phyloP scores from a whole-genome alignment of 169 alveolate genomes.

The Perkinsus olseni region DNA sequence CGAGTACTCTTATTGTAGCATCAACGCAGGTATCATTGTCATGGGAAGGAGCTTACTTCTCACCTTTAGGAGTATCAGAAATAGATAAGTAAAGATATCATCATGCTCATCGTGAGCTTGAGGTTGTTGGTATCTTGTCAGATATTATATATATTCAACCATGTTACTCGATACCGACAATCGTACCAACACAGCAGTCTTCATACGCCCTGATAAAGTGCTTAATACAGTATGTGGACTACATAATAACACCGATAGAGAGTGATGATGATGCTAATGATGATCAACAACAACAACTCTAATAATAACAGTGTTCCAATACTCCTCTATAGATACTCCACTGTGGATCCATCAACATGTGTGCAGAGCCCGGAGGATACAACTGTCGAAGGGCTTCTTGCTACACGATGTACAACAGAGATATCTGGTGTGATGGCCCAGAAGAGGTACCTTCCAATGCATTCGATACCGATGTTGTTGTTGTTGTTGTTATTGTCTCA shows the following conservation, averaged over 20 bases:
- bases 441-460: not conserved
- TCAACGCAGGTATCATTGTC: not conserved
- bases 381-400: not conserved
- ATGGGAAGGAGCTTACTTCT: not conserved
- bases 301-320: not conserved
- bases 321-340: not conserved
- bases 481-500: too few species aligned
- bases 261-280: too few species aligned
- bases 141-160: not conserved
- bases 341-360: not conserved
- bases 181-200: not conserved
- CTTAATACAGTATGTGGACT: not conserved
- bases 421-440: not conserved
- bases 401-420: not conserved
- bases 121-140: not conserved
- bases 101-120: not conserved
- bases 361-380: not conserved
- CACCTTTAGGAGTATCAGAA: not conserved
- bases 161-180: not conserved
- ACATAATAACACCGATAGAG: not conserved
- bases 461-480: not conserved
- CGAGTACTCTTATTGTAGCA: not conserved
- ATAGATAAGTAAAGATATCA: not conserved
- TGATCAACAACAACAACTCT: not conserved
- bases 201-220: not conserved